Percentiles rank a stretch among this genome's conserved stretches.
These are phyloP conservation scores for Vaccinium macrocarpon DNA, from an alignment of 148 eudicot species.

Conservation along the genomic window DNA sequence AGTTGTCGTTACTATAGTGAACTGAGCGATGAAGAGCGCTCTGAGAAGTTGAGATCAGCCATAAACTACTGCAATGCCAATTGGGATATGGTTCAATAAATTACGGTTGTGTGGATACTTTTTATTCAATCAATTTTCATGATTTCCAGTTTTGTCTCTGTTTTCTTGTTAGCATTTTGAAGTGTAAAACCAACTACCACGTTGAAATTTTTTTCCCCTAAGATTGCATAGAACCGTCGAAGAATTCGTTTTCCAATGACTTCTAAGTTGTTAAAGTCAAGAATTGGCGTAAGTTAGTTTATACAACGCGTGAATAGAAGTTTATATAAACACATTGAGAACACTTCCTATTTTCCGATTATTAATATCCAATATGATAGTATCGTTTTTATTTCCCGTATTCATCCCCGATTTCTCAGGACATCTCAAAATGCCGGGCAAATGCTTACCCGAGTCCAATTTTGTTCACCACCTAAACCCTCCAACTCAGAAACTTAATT, in stretches of 20 bases:
- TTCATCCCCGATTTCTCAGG: not conserved
- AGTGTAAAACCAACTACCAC: too few species aligned
- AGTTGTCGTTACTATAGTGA: conserved; percentile 16
- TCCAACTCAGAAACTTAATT: too few species aligned
- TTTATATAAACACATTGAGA: not conserved
- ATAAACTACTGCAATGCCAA: conserved; percentile 26
- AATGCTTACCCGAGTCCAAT: not conserved
- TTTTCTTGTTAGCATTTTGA: too few species aligned
- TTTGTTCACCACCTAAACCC: too few species aligned
- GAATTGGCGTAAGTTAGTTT: not conserved
- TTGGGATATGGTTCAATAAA: not conserved
- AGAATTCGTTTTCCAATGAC: not conserved
- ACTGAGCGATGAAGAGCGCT: conserved; percentile 27
- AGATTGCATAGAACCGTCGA: too few species aligned
- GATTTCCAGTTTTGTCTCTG: not conserved
- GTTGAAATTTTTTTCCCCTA: too few species aligned
- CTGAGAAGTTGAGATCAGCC: conserved; percentile 24
- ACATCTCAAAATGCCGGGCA: too few species aligned
- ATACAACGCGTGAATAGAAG: not conserved
- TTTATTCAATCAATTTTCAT: not conserved
- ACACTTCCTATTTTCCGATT: not conserved
- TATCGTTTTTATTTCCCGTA: not conserved
- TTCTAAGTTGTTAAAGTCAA: not conserved
- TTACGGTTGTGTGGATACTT: not conserved
- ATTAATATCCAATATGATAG: too few species aligned